phyloP scores from a whole-genome alignment of 1,284 basidiomycete genomes.

The Ceratobasidium papillatum region DNA sequence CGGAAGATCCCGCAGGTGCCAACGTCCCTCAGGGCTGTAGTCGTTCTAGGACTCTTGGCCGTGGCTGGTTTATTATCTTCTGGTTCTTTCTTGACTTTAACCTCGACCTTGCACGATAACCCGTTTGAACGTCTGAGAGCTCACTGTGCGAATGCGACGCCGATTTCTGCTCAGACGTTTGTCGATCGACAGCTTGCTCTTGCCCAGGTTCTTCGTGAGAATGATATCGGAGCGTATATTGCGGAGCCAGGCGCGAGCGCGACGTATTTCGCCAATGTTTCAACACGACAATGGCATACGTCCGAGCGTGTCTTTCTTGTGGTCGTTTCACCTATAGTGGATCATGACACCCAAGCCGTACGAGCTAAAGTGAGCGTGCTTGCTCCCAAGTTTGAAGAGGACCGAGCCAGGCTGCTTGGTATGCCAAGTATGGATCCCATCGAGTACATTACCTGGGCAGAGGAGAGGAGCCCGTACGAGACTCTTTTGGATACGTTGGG shows the following conservation, averaged over 20 bases:
- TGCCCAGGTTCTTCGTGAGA: slow-evolving; percentile 59
- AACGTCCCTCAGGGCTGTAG: background rate
- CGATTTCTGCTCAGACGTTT: slow-evolving; percentile 63
- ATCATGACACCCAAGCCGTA: slow-evolving; percentile 47
- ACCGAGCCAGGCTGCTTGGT: slow-evolving; percentile 67
- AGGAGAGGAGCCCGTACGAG: slow-evolving; percentile 74
- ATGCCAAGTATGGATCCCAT: slow-evolving; percentile 57
- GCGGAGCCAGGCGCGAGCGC: slow-evolving; percentile 79
- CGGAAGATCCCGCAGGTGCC: background rate
- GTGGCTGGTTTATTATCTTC: background rate
- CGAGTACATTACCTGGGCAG: slow-evolving; percentile 74
- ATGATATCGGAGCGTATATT: slow-evolving; percentile 70
- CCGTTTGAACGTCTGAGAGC: slow-evolving; percentile 52
- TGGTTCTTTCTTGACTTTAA: background rate
- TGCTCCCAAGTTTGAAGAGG: slow-evolving; percentile 79
- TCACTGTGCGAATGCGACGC: slow-evolving; percentile 62
- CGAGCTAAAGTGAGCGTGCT: slow-evolving; percentile 65
- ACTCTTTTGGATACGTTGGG: slow-evolving; percentile 61
- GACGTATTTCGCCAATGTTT: slow-evolving; percentile 76
- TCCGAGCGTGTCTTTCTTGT: slow-evolving; percentile 82
- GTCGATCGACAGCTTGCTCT: slow-evolving; percentile 62
- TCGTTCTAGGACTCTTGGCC: background rate
- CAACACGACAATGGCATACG: slow-evolving; percentile 67
- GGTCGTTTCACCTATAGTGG: slow-evolving; percentile 61
- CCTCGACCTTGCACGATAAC: background rate